Evolutionary conservation across 148 eudicot species (phyloP), one percentile per base, ranked within the genome.

Genomic region (Hydrangea macrophylla): DNA sequence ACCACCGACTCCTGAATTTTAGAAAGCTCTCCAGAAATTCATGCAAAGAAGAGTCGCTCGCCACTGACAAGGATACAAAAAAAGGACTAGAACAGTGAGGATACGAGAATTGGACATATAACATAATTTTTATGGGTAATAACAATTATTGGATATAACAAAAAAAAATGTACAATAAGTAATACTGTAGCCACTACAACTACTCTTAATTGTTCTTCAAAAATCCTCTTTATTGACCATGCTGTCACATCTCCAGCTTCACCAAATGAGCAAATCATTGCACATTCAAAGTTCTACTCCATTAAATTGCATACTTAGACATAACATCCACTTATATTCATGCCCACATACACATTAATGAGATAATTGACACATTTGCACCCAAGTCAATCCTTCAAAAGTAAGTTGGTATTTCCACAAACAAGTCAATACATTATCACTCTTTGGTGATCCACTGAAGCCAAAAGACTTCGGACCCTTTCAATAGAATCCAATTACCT

Each of bases 1-100:
- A 93, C 98, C 98, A 93, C 67, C 98, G 86, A 76, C 81, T 93
- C 58, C 89, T 84, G 73, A 81, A 90, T 77, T 88, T 90, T 60
- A 93, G 78, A 79, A 81, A 93, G 78, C 96, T 88, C 76, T 93
- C 94, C 56, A 93, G 83, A 77, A 90, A 93, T 54, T 75, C 83
- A 20, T 83, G 81, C 82, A 93, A 77, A 28, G 96, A 93, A 60
- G 81, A 70, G 80, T 93, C 92, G 27, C 67, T 81, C 32, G 92
- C 95, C 77, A 93, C 98, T 93, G 88, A 51, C 35, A 72, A 64
- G 63, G 50, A 60, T 48, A 23, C 53, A 36, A 26, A 70, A 67
- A 60, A 31, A 63, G 60, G 31, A 64, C 30, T 11, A 63, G 54
- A 48, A 58, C 24, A 48, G 20, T 70, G 73, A 71, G 74, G 63